Base-by-base conservation (phyloP, 352 stramenopile species). In the Pythium brachiatum region DNA sequence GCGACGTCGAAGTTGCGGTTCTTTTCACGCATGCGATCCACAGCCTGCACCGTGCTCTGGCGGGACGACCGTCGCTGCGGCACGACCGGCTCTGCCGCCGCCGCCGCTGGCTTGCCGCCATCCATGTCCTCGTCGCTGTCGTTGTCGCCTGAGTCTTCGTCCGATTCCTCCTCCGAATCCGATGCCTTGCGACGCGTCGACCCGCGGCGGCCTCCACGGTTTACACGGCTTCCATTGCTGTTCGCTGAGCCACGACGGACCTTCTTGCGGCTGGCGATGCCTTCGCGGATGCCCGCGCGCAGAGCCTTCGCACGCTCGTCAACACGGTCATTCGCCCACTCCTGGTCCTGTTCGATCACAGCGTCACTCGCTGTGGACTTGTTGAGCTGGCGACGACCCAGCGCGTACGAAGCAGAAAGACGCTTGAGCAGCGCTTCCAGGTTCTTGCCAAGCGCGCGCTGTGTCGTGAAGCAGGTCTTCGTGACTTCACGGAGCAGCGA, bases 21-120 rank as follows among this genome's bases (percentile, higher is more conserved):
- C 53, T 85, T 77, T 25, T 74, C 60, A 25, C 81, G 77, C 75
- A 90, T 90, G 12, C 80, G 78, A 60, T 71, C 81, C 34, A 83
- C 74, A 12, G 80, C 80, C 2, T 79, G 70, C 8, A 72, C 76
- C 55, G 83, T 89, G 57, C 78, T 88, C 34, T 83, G 73, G 32
- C 80, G 78, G 36, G 78, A 74, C 7, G 74, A 81, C 8, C 76
- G 36, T 25, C 83, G 68, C 12, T 79, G 80, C 0, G 72, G 74
- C 5, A 52, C 53, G 18, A 23, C 38, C 4, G 62, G 66, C 3
- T 26, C 31, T 8, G 38, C 16, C 5, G 38, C 59, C 47, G 7
- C 31, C 3, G 38, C 16, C 5, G 38, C 59, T 53, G 7, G 36
- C 3, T 56, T 60, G 43, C 20, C 25, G 48, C 21, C 32, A 18